A percentile compares a stretch with the other conserved stretches of the same genome.
Conservation (phyloP, 192 early-diverging fungal genomes). For the Rhizophagus clarus region DNA sequence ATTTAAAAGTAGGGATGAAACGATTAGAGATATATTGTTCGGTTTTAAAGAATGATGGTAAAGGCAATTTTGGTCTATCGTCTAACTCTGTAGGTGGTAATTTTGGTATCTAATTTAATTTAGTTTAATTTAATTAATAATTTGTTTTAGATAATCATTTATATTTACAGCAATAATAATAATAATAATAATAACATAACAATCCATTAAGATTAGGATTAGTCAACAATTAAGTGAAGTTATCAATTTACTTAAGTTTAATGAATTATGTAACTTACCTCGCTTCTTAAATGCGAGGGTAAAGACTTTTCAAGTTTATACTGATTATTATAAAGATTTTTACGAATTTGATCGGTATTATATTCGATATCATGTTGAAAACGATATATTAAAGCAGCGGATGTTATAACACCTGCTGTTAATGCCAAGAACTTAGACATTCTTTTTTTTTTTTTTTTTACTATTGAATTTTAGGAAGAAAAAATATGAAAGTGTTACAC, state of each 20-base stretch:
- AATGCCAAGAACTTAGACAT: slow-evolving; percentile 14
- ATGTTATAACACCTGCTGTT: neutral
- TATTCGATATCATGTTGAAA: slow-evolving; percentile 23
- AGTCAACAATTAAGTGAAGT: too few relatives aligned
- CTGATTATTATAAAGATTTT: neutral
- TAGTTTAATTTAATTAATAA: neutral
- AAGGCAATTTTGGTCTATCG: slow-evolving; percentile 11
- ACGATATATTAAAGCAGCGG: slow-evolving; percentile 14
- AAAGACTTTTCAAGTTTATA: slow-evolving; percentile 8
- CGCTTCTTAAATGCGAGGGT: neutral
- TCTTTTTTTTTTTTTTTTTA: neutral
- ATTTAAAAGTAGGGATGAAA: slow-evolving; percentile 29
- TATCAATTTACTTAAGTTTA: too few relatives aligned
- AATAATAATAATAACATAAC: too few relatives aligned
- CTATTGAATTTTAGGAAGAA: too few relatives aligned
- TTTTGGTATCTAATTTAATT: neutral
- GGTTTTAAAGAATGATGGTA: slow-evolving; percentile 17
- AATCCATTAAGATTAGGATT: too few relatives aligned
- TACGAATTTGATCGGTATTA: slow-evolving; percentile 16
- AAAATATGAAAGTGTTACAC: too few relatives aligned
- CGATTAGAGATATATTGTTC: slow-evolving; percentile 19
- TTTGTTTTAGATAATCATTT: too few relatives aligned
- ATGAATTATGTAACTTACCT: neutral
- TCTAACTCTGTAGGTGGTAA: neutral
- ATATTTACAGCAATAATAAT: too few relatives aligned